A percentile compares a stretch with the other conserved stretches of the same genome.
phyloP scores from a whole-genome alignment of 2,329 filamentous ascomycete species.

The Endoconidiophora laricicola region DNA sequence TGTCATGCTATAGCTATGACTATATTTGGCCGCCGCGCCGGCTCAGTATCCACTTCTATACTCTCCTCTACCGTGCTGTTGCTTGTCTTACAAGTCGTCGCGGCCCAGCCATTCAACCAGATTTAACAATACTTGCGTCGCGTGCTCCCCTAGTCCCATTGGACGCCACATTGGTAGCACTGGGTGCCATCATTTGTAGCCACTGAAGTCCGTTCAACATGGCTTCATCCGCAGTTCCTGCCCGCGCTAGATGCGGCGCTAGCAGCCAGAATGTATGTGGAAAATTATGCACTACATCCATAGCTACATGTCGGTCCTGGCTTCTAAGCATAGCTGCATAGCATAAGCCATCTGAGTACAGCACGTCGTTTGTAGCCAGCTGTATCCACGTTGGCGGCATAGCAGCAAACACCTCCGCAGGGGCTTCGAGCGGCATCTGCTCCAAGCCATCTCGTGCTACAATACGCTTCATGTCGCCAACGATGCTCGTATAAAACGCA shows the following conservation, averaged over 20 bases:
- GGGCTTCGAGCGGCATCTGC: slow-evolving; percentile 26
- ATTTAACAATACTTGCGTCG: background rate
- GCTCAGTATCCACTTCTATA: no score
- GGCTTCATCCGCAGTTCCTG: slow-evolving; percentile 25
- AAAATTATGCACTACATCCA: slow-evolving; percentile 29
- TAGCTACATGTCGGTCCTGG: slow-evolving; percentile 24
- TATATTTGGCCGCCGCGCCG: no score
- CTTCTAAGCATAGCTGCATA: slow-evolving; percentile 27
- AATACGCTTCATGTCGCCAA: slow-evolving; percentile 20
- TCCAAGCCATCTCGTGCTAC: slow-evolving; percentile 25
- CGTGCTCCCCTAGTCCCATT: background rate
- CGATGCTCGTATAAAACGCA: slow-evolving; percentile 22
- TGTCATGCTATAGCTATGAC: no score
- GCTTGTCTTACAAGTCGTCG: background rate
- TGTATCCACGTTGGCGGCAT: slow-evolving; percentile 31
- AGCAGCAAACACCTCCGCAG: slow-evolving; percentile 17
- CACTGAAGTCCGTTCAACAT: slow-evolving; percentile 27
- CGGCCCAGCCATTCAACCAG: background rate
- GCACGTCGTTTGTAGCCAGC: slow-evolving; percentile 32
- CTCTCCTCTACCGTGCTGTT: no score
- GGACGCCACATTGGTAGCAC: background rate
- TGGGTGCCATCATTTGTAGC: slow-evolving; percentile 17
- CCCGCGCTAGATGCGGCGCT: slow-evolving; percentile 25
- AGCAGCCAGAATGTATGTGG: slow-evolving; percentile 38
- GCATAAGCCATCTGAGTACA: slow-evolving; percentile 35